These are phyloP conservation scores for Hemisphaericaspora lyxosophila DNA, from an alignment of 1,139 yeast species.

Conservation along the genomic window DNA sequence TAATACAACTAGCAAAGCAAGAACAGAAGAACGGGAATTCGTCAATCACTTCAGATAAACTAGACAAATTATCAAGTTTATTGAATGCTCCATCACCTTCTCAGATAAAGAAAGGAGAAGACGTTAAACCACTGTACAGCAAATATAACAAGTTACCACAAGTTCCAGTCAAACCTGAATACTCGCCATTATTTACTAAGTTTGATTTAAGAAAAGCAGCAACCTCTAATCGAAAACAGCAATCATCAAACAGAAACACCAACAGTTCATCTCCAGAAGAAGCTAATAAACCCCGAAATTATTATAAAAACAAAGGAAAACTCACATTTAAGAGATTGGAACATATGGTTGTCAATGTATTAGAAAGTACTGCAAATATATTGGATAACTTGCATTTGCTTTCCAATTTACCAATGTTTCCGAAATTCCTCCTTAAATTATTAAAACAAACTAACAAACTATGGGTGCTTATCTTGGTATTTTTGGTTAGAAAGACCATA, in stretches of 20 bases:
- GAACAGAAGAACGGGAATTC: slow-evolving; percentile 36
- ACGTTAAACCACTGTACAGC: slow-evolving; percentile 8
- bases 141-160: slow-evolving; percentile 17
- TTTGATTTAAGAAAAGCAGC: slow-evolving; percentile 16
- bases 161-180: slow-evolving; percentile 21
- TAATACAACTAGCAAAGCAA: slow-evolving; percentile 30
- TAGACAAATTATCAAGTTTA: slow-evolving; percentile 27
- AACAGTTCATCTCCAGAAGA: slow-evolving; percentile 6
- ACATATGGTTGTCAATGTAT: slow-evolving; percentile 26
- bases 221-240: slow-evolving; percentile 4
- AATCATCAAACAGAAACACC: slow-evolving; percentile 3
- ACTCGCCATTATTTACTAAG: slow-evolving; percentile 28
- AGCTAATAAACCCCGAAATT: slow-evolving; percentile 6
- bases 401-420: slow-evolving; percentile 46
- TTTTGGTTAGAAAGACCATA: slow-evolving; percentile 43
- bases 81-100: slow-evolving; percentile 15
- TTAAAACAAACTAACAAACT: slow-evolving; percentile 47
- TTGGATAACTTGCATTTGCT: slow-evolving; percentile 47
- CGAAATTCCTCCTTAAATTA: slow-evolving; percentile 29
- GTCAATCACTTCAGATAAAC: slow-evolving; percentile 33
- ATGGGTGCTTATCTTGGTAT: slow-evolving; percentile 45
- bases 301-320: slow-evolving; percentile 12
- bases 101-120: slow-evolving; percentile 2
- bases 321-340: slow-evolving; percentile 33
- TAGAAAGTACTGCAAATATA: slow-evolving; percentile 42